Base-by-base conservation (phyloP, 1,284 basidiomycete species). In the Tranzscheliella williamsii region DNA sequence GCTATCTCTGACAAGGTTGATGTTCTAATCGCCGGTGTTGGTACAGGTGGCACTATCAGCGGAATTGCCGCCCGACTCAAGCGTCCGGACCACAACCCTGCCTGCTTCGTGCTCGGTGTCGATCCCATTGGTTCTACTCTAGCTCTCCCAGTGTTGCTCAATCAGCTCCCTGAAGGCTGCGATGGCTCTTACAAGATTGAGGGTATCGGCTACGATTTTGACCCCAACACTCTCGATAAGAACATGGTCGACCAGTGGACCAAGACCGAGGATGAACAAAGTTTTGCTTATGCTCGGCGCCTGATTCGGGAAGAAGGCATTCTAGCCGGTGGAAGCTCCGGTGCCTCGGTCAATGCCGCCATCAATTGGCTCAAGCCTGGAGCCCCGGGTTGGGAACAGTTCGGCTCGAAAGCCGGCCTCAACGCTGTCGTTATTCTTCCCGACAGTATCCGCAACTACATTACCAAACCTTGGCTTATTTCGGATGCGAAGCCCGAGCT, bases 121-220 rank as follows among this genome's bases (percentile, higher is more conserved):
- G 94, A 98, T 80, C 94, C 94, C 23, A 88, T 92, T 67, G 94
- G 94, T 16, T 94, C 91, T 62, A 85, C 93, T 51, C 85, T 97
- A 29, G 90, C 91, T 0, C 68, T 82, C 27, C 90, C 91, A 0
- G 84, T 85, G 38, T 60, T 77, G 30, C 79, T 88, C 34, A 90
- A 89, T 70, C 80, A 79, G 29, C 63, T 78, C 1, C 68, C 70
- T 13, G 81, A 82, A 1, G 85, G 84, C 18, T 79, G 82, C 29
- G 85, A 86, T 2, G 78, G 80, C 6, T 78, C 81, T 37, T 98
- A 97, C 76, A 79, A 87, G 57, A 85, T 97, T 13, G 93, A 97
- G 78, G 93, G 93, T 9, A 97, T 96, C 51, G 93, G 93, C 57
- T 82, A 72, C 51, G 67, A 70, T 43, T 70, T 75, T 48, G 70